Conservation (phyloP, 805 yeast species). For the Candida corydali region DNA sequence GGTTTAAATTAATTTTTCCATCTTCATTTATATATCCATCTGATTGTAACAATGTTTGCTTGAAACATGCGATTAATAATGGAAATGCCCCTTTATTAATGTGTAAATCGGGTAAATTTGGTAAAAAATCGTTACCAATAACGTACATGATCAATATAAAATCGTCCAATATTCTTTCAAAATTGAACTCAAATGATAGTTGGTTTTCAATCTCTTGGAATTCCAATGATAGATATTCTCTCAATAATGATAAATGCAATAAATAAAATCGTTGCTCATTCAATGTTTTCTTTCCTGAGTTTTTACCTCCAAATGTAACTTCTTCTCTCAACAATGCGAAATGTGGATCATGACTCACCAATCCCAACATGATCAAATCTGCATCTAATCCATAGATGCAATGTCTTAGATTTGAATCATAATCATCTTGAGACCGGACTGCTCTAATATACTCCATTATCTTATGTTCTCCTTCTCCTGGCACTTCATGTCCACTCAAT, state of each 20-base stretch:
- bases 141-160: constrained; percentile 88
- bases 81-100: constrained; percentile 96
- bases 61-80: constrained; percentile 82
- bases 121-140: constrained; percentile 96
- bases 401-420: constrained; percentile 80
- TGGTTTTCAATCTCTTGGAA: constrained; percentile 65
- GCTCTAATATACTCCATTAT: constrained; percentile 89
- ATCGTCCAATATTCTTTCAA: constrained; percentile 89
- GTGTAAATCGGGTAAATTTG: constrained; percentile 90
- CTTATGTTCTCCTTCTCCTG: constrained; percentile 98
- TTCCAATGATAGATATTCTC: constrained; percentile 89
- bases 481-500: constrained; percentile 91
- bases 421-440: constrained; percentile 67
- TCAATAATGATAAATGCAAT: constrained; percentile 77
- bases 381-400: constrained; percentile 97
- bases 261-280: constrained; percentile 78
- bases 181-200: constrained; percentile 66
- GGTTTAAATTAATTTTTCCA: constrained; percentile 73
- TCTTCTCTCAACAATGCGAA: constrained; percentile 93
- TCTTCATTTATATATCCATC: constrained; percentile 84
- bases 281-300: constrained; percentile 41
- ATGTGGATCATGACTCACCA: constrained; percentile 93
- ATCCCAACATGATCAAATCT: constrained; percentile 89
- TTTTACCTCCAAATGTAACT: constrained; percentile 74
- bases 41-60: constrained; percentile 62